phyloP scores from a whole-genome alignment of 2,329 filamentous ascomycete species.

The Xylariaceae sp. region DNA sequence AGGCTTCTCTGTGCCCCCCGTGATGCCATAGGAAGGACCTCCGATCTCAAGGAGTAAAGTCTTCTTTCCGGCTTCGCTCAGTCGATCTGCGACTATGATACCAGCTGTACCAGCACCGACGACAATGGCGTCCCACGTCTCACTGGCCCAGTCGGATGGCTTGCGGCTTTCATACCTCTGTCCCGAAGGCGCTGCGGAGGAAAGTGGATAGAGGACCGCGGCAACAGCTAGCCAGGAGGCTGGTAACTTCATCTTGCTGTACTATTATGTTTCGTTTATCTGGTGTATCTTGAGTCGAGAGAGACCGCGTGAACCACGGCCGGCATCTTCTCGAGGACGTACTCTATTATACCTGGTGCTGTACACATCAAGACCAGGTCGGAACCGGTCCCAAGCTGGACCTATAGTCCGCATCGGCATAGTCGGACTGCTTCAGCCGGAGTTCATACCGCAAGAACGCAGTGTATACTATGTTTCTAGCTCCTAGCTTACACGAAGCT shows the following conservation, averaged over 20 bases:
- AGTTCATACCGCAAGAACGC: too few species aligned
- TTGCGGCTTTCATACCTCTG: neutral
- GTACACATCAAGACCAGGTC: neutral
- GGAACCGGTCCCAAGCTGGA: neutral
- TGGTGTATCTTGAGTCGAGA: neutral
- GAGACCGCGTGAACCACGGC: neutral
- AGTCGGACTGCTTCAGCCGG: too few species aligned
- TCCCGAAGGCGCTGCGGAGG: slow-evolving; percentile 14
- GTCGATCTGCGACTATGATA: slow-evolving; percentile 45
- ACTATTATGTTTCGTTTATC: neutral
- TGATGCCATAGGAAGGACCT: slow-evolving; percentile 44
- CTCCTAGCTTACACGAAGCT: neutral
- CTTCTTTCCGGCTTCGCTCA: slow-evolving; percentile 47
- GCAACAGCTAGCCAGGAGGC: neutral
- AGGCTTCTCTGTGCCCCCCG: slow-evolving; percentile 42
- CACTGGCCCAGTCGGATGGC: slow-evolving; percentile 22
- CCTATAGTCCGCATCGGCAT: too few species aligned
- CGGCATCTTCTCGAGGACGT: neutral
- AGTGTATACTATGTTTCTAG: neutral
- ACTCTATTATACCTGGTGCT: neutral
- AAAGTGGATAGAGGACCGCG: neutral
- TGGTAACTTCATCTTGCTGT: slow-evolving; percentile 8
- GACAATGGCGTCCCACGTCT: slow-evolving; percentile 36
- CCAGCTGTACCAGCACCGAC: slow-evolving; percentile 48
- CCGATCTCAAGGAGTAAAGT: slow-evolving; percentile 49